A percentile compares a stretch with the other conserved stretches of the same genome.
phyloP scores from a whole-genome alignment of 75 land plant species.

The Chamaecyparis obtusa region DNA sequence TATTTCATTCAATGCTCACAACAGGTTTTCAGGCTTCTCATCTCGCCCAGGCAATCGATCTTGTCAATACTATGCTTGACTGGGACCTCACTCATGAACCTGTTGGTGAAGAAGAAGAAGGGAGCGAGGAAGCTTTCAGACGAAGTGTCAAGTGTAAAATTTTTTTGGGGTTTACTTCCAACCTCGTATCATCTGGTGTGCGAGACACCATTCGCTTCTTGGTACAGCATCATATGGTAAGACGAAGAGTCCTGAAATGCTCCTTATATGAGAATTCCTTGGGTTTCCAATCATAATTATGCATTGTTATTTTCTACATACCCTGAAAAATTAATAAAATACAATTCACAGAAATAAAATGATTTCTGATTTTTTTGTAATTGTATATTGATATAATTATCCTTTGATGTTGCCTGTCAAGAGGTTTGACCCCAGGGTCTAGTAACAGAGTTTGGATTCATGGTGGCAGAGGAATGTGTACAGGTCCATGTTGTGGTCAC shows the following conservation, averaged over 20 bases:
- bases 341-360: no score
- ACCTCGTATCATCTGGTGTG: slow-evolving; percentile 86
- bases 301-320: not conserved
- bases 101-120: slow-evolving; percentile 49
- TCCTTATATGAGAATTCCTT: not conserved
- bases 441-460: slow-evolving; percentile 7
- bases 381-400: not conserved
- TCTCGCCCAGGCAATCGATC: slow-evolving; percentile 80
- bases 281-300: not conserved
- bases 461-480: slow-evolving; percentile 16
- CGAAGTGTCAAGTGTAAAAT: slow-evolving; percentile 76
- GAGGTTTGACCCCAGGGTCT: not conserved
- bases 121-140: slow-evolving; percentile 42
- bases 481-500: slow-evolving; percentile 96
- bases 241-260: not conserved
- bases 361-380: not conserved
- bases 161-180: slow-evolving; percentile 94
- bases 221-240: slow-evolving; percentile 72
- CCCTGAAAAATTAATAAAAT: not conserved
- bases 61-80: slow-evolving; percentile 91
- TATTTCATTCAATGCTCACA: slow-evolving; percentile 58
- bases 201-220: slow-evolving; percentile 83
- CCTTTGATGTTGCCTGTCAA: not conserved
- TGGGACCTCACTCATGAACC: slow-evolving; percentile 82
- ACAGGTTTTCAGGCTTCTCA: slow-evolving; percentile 97